Evolutionary conservation across 257 asterid genomes (phyloP).

Genomic region (Solanum ossicruentum): DNA sequence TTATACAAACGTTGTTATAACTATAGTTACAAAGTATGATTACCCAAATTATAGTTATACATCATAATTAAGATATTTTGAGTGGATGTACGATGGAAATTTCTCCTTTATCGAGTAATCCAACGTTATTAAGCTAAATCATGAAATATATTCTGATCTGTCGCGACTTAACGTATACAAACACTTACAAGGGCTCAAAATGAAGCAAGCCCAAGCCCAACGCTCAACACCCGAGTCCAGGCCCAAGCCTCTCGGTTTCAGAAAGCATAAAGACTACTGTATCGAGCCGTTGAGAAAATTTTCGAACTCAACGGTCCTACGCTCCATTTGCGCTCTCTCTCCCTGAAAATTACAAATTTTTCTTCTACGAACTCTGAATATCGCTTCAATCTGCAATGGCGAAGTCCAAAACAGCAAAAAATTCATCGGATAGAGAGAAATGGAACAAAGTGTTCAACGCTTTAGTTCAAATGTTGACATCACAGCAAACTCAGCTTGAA

Average conservation of each 20-base stretch:
- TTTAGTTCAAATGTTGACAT: constrained; percentile 26
- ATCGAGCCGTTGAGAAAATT: constrained; percentile 13
- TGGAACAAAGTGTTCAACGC: constrained; percentile 43
- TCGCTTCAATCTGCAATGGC: constrained; percentile 28
- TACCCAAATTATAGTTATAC: too few species aligned
- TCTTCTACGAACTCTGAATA: neutral
- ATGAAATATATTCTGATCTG: too few species aligned
- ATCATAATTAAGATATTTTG: too few species aligned
- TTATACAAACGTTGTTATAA: too few species aligned
- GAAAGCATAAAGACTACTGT: neutral
- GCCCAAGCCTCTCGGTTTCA: neutral
- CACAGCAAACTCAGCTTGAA: constrained; percentile 27
- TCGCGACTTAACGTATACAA: neutral
- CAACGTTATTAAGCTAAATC: neutral
- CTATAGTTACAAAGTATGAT: too few species aligned
- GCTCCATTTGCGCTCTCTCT: neutral
- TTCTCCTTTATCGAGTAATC: neutral
- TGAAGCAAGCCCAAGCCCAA: neutral
- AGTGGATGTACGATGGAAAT: too few species aligned
- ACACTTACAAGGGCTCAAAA: neutral
- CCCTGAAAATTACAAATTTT: neutral
- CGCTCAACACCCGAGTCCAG: neutral
- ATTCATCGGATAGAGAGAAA: constrained; percentile 27
- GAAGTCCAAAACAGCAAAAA: constrained; percentile 16
- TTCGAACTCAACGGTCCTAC: constrained; percentile 3